These are phyloP conservation scores for Conringia planisiliqua DNA, from an alignment of 345 rosid genomes.

Conservation along the genomic window DNA sequence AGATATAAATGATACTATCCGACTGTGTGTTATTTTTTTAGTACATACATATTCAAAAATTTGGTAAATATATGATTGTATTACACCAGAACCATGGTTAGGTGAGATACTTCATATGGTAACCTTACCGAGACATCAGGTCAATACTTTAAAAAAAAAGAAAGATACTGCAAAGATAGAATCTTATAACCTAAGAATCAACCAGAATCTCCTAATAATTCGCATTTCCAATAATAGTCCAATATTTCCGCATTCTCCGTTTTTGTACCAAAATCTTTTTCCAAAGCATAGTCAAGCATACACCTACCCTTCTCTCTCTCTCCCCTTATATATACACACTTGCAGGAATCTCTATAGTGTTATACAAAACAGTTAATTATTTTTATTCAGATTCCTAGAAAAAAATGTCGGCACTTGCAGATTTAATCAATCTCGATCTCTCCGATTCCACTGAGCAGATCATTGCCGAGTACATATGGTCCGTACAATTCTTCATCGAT, in stretches of 20 bases:
- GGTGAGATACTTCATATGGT: neutral
- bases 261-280: neutral
- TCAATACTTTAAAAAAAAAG: neutral
- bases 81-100: neutral
- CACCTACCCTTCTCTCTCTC: conserved; percentile 11
- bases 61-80: neutral
- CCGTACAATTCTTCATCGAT: neutral
- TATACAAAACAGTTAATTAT: neutral
- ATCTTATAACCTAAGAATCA: conserved; percentile 13
- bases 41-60: neutral
- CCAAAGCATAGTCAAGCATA: conserved; percentile 17
- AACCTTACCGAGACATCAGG: neutral
- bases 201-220: conserved; percentile 26
- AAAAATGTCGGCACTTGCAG: conserved; percentile 55
- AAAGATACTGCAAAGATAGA: conserved; percentile 12
- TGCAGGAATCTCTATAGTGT: conserved; percentile 10
- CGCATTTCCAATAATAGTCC: conserved; percentile 21
- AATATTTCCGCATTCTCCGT: conserved; percentile 12
- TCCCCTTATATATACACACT: conserved; percentile 6
- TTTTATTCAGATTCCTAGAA: neutral
- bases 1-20: neutral
- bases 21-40: neutral
- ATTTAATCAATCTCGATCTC: conserved; percentile 65
- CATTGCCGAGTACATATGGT: conserved; percentile 87
- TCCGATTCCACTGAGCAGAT: conserved; percentile 52